phyloP scores from a whole-genome alignment of 2,329 filamentous ascomycete species.

The Tolypocladium pustulatum region DNA sequence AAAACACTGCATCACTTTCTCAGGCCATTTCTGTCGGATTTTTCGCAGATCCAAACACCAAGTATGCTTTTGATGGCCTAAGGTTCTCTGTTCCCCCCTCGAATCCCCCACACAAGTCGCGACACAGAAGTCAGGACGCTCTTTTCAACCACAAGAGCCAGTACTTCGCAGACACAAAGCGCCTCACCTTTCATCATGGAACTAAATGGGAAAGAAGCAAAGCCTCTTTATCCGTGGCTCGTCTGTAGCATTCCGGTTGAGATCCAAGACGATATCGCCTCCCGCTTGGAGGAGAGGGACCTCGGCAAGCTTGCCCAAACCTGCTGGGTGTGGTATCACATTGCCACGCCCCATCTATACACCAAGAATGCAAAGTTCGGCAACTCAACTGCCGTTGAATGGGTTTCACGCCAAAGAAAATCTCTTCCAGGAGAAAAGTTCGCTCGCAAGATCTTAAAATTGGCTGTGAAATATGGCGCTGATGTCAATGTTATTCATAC shows the following conservation, averaged over 20 bases:
- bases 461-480: not conserved
- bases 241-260: not conserved
- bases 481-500: not conserved
- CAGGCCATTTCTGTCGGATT: too few relatives aligned
- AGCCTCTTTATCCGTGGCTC: too few relatives aligned
- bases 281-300: not conserved
- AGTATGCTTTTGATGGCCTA: too few relatives aligned
- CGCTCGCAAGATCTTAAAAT: not conserved
- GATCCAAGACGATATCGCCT: not conserved
- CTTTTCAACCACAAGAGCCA: too few relatives aligned
- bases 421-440: not conserved
- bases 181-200: too few relatives aligned
- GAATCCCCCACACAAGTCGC: too few relatives aligned
- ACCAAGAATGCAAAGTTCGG: not conserved
- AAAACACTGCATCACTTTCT: too few relatives aligned
- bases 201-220: too few relatives aligned
- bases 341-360: not conserved
- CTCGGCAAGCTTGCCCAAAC: not conserved
- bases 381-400: not conserved
- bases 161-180: too few relatives aligned
- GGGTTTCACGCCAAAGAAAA: not conserved
- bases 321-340: not conserved
- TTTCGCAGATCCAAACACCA: too few relatives aligned
- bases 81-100: too few relatives aligned
- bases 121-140: too few relatives aligned